Evolutionary conservation across 2,329 filamentous ascomycete species (phyloP).

Genomic region (Aspergillus vadensis): DNA sequence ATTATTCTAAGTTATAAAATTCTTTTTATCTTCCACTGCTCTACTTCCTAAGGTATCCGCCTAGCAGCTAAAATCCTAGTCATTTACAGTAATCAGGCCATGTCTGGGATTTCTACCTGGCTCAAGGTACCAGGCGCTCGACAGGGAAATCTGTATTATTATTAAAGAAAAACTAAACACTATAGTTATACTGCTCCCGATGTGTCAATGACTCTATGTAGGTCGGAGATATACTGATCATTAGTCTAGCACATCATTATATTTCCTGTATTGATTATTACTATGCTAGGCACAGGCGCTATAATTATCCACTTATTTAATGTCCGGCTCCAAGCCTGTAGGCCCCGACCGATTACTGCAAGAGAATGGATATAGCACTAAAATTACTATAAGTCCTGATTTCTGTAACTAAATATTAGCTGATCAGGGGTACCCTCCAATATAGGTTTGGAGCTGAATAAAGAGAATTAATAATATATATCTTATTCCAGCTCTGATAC

Average conservation of each 20-base stretch:
- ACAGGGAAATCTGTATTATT: too few species aligned
- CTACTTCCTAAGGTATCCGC: background rate
- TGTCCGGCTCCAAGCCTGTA: slow-evolving; percentile 54
- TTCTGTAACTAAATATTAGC: slow-evolving; percentile 14
- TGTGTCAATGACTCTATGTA: too few species aligned
- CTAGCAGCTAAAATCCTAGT: background rate
- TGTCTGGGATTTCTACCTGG: background rate
- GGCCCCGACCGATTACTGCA: slow-evolving; percentile 54
- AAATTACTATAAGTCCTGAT: slow-evolving; percentile 59
- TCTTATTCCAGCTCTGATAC: slow-evolving; percentile 22
- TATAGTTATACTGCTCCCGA: too few species aligned
- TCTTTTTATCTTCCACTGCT: background rate
- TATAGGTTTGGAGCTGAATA: background rate
- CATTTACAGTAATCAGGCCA: background rate
- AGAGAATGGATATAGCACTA: slow-evolving; percentile 58
- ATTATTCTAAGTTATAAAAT: background rate
- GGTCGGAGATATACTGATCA: too few species aligned
- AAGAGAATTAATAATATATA: background rate
- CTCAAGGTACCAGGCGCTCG: too few species aligned
- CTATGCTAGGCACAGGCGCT: too few species aligned
- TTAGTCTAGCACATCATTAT: too few species aligned
- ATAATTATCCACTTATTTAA: slow-evolving; percentile 51
- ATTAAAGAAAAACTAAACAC: too few species aligned
- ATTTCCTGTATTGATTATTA: too few species aligned
- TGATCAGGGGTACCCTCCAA: too few species aligned